phyloP scores from a whole-genome alignment of 768 basidiomycete genomes.

The Coprinopsis sp. region DNA sequence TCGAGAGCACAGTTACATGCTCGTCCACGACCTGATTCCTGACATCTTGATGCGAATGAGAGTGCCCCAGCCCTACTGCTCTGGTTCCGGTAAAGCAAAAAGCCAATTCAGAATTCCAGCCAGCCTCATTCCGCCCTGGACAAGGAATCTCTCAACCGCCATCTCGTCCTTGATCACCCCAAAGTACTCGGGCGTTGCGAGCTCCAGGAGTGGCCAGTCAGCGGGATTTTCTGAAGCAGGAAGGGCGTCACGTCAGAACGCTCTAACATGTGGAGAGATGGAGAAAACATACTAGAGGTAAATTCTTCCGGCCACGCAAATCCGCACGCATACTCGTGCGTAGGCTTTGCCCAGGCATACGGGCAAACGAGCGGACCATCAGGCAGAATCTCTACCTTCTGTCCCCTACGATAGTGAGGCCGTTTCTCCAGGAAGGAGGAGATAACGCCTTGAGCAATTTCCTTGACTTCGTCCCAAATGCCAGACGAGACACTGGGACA shows the following conservation, averaged over 20 bases:
- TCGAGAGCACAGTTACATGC: conserved; percentile 47
- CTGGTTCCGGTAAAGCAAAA: too few relatives aligned
- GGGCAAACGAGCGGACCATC: conserved; percentile 56
- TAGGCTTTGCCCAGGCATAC: conserved; percentile 68
- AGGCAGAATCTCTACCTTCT: conserved; percentile 19
- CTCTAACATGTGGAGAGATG: background rate
- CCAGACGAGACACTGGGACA: background rate
- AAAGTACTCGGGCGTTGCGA: conserved; percentile 6
- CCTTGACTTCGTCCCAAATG: background rate
- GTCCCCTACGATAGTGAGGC: conserved; percentile 9
- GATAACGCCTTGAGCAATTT: background rate
- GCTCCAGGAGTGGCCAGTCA: background rate
- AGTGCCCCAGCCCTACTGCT: too few relatives aligned
- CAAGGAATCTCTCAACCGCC: conserved; percentile 7
- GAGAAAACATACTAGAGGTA: background rate
- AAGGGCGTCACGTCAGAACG: background rate
- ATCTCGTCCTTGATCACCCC: conserved; percentile 2
- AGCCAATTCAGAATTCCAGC: conserved; percentile 10
- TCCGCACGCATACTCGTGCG: conserved; percentile 78
- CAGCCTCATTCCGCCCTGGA: conserved; percentile 7
- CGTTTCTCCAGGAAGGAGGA: background rate
- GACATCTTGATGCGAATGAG: too few relatives aligned
- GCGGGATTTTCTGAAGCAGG: background rate
- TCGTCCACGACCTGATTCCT: conserved; percentile 70
- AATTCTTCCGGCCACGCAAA: conserved; percentile 68